These are phyloP conservation scores for Carallia pectinifolia DNA, from an alignment of 345 rosid genomes.

Conservation along the genomic window DNA sequence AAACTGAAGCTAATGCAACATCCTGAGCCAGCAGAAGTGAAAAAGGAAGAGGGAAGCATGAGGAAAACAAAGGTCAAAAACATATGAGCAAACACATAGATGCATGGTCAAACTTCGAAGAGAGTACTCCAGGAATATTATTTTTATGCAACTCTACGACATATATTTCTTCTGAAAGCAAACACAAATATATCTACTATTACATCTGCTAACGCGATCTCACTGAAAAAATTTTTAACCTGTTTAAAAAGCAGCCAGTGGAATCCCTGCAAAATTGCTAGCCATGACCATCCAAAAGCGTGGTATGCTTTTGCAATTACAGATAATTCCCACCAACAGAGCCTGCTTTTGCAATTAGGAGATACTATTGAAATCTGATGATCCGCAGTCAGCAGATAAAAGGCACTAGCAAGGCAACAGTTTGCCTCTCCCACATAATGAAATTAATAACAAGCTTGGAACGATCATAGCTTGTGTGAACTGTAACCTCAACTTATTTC, in stretches of 20 bases:
- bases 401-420: neutral
- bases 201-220: too few species aligned
- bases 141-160: too few species aligned
- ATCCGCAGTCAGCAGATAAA: neutral
- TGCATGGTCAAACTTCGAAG: neutral
- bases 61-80: neutral
- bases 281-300: neutral
- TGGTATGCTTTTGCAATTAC: neutral
- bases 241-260: neutral
- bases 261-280: neutral
- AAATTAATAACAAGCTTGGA: neutral
- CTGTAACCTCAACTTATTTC: neutral
- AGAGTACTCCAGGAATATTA: neutral
- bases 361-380: too few species aligned
- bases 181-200: too few species aligned
- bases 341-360: too few species aligned
- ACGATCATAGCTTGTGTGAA: neutral
- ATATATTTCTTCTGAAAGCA: too few species aligned
- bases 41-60: neutral
- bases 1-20: too few species aligned
- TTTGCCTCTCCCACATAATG: neutral
- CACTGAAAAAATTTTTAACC: too few species aligned
- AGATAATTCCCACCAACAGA: too few species aligned
- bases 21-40: constrained; percentile 8
- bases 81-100: neutral